Evolutionary conservation across 2,329 filamentous ascomycete species (phyloP).

Genomic region (Monilinia vaccinii-corymbosi): DNA sequence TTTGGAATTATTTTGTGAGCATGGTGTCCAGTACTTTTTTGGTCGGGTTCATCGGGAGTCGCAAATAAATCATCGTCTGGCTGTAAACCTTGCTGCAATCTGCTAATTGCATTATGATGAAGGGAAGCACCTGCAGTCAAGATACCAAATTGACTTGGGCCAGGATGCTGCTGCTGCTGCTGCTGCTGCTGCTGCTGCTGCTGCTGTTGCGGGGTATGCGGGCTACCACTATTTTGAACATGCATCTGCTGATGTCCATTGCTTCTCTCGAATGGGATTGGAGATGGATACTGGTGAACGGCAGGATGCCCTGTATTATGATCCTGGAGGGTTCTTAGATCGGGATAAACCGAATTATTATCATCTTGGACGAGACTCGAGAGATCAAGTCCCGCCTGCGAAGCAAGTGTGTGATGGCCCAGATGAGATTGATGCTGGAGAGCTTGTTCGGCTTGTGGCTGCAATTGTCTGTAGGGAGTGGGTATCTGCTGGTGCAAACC

Average conservation of each 20-base stretch:
- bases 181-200: conserved; percentile 31
- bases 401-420: conserved; percentile 28
- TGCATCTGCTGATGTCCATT: conserved; percentile 26
- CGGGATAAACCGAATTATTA: conserved; percentile 31
- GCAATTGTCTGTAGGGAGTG: conserved; percentile 24
- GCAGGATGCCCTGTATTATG: conserved; percentile 25
- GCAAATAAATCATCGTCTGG: conserved; percentile 33
- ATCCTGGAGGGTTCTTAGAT: conserved; percentile 31
- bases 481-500: conserved; percentile 28
- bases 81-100: conserved; percentile 22
- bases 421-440: conserved; percentile 29
- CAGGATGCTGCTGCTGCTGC: conserved; percentile 32
- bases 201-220: conserved; percentile 32
- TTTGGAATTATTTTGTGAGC: conserved; percentile 50
- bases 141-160: conserved; percentile 38
- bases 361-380: conserved; percentile 32
- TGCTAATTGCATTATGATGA: conserved; percentile 29
- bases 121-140: conserved; percentile 31
- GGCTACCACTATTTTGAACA: conserved; percentile 25
- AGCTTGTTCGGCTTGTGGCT: conserved; percentile 28
- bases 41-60: conserved; percentile 31
- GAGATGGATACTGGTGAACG: conserved; percentile 24
- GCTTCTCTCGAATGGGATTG: conserved; percentile 31
- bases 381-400: conserved; percentile 33
- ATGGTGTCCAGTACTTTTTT: conserved; percentile 42